Base-by-base conservation (phyloP, 495 filamentous ascomycete species). In the Trichoderma asperelloides region DNA sequence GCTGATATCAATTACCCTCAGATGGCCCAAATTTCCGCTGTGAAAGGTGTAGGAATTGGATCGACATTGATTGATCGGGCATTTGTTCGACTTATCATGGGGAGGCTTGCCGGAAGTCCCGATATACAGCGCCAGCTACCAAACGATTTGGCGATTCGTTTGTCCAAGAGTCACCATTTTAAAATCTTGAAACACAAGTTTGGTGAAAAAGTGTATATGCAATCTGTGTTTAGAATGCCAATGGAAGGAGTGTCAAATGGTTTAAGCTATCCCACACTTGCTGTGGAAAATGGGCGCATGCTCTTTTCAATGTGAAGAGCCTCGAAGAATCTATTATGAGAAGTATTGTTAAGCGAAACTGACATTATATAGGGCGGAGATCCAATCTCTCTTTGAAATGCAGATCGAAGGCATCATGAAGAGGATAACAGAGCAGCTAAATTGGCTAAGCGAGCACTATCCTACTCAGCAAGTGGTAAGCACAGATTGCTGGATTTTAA, bases 351-450 rank as follows among this genome's bases (percentile, higher is more conserved):
- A n/a, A n/a, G n/a, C n/a, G n/a, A 18, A 12, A 45, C 41, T 45
- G 41, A 45, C 41, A 45, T 15, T 3, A 45, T 11, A 12, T 68
- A 82, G 77, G 63, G 74, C 80, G 62, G 83, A 85, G 47, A 74
- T 86, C 15, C 78, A 82, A 63, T 68, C 68, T 12, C 69, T 86
- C 15, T 89, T 89, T 70, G 85, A 89, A 64, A 70, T 70, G 2
- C 86, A 87, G 64, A 76, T 86, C 27, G 72, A 82, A 11, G 79
- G 80, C 57, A 85, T 88, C 64, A 80, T 79, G 63, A 69, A 69
- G 21, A 76, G 82, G 18, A 79, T 88, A 27, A 79, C 86, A 70
- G 74, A 78, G 30, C 86, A 88, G 68, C 81, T 88, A 2, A 71
- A 79, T 30, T 78, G 78, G 68, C 78, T 88, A 62, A 72, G 79